Evolutionary conservation across 495 filamentous ascomycete genomes (phyloP), one percentile per base, ranked within the genome.

Genomic region (Paragyromitra xinjiangensis): DNA sequence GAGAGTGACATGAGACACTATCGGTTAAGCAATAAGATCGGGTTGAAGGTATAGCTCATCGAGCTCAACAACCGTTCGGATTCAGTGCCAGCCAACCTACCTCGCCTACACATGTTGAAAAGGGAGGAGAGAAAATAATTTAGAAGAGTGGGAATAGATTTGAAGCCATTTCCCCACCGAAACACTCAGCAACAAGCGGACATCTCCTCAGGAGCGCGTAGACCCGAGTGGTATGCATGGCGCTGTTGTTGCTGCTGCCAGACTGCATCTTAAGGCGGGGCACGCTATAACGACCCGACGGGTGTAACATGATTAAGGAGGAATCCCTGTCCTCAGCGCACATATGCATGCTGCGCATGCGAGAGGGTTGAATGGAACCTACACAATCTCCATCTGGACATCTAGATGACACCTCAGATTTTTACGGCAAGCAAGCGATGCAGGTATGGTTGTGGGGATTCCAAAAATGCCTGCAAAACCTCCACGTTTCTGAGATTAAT

Each of bases 11-110:
- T 44, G 37, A 75, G 29, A 34, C 29, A 76, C 16, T 61, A 59
- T 71, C 59, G 59, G 73, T 45, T 64, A 71, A 69, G 59, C 51
- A 78, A 78, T 71, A 78, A 37, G 59, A 73, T 73, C 69, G 69
- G 16, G 16, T 58, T n/a, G 59, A 39, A 67, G 24, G 68, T 48
- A 61, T 50, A 22, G 48, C 2, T 59, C 61, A 51, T 76, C 26
- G 14, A 24, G 39, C 19, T 39, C 16, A 29, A 19, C 26, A 51
- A 29, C 50, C 16, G 50, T 56, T 56, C 44, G 58, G 58, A 72
- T 63, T 61, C 11, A 42, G 62, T 40, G 12, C 16, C 24, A 45
- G 11, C 37, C 34, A 53, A 53, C 44, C 22, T 16, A 22, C 51
- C 19, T 59, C 50, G 63, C 26, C 40, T 66, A 42, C 58, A 75